Conservation (phyloP, 2,329 filamentous ascomycete species). For the Fulvia fulva region DNA sequence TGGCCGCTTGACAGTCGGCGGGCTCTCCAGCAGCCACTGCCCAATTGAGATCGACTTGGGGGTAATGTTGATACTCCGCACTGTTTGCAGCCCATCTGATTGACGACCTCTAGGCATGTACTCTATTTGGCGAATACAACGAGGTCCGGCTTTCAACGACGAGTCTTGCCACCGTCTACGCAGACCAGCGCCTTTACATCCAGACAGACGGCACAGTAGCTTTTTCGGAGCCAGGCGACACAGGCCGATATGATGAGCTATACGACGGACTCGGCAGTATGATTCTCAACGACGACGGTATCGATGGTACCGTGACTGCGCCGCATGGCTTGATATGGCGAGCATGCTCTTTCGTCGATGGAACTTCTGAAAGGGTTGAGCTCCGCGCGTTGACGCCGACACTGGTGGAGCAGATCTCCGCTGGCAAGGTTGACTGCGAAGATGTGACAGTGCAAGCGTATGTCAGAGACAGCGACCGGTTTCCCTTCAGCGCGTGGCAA, state of each 20-base stretch:
- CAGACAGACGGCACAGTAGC: neutral
- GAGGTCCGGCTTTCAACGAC: neutral
- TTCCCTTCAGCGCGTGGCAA: neutral
- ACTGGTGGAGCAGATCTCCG: neutral
- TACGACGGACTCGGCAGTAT: neutral
- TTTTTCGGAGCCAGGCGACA: neutral
- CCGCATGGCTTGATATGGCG: neutral
- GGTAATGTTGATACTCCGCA: neutral
- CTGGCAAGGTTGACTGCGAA: neutral
- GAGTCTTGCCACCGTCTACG: neutral
- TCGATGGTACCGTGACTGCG: neutral
- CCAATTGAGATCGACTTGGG: neutral
- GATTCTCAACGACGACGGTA: neutral
- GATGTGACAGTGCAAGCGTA: neutral
- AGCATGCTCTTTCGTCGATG: neutral
- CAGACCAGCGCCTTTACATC: neutral
- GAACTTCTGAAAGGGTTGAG: neutral
- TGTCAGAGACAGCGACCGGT: neutral
- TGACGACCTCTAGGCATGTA: neutral
- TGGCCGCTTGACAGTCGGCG: neutral
- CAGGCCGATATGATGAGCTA: neutral
- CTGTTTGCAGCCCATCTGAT: neutral
- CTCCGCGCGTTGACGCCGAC: neutral
- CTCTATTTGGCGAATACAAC: neutral
- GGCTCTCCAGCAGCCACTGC: neutral